Evolutionary conservation across 768 basidiomycete genomes (phyloP).

Genomic region (Mycena epipterygia): DNA sequence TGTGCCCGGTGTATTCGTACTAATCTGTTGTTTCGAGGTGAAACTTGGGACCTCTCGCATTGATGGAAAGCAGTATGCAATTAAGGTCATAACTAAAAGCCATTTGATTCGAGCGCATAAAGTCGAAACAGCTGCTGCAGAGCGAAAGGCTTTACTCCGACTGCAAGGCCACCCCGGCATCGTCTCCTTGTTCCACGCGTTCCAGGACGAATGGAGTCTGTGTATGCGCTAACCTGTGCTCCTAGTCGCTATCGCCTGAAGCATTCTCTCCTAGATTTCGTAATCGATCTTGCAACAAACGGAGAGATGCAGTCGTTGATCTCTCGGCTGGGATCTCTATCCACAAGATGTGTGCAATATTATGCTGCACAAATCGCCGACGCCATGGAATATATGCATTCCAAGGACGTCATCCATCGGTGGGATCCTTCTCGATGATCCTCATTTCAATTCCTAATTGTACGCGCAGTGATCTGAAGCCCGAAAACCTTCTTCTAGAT

Average conservation of each 20-base stretch:
- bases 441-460: conserved; percentile 10
- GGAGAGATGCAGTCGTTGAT: conserved; percentile 84
- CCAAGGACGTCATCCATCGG: conserved; percentile 91
- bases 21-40: conserved; percentile 57
- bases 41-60: conserved; percentile 65
- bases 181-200: conserved; percentile 84
- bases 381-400: conserved; percentile 92
- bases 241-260: conserved; percentile 17
- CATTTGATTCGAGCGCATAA: conserved; percentile 76
- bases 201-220: conserved; percentile 87
- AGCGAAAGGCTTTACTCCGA: conserved; percentile 71
- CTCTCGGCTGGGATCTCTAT: conserved; percentile 87
- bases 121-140: conserved; percentile 76
- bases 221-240: conserved; percentile 66
- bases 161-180: conserved; percentile 76
- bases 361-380: conserved; percentile 94
- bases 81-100: conserved; percentile 64
- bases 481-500: conserved; percentile 93
- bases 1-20: background rate
- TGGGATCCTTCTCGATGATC: conserved; percentile 41
- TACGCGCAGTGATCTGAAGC: conserved; percentile 77
- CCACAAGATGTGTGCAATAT: conserved; percentile 79
- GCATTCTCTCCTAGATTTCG: conserved; percentile 69
- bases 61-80: conserved; percentile 77
- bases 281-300: conserved; percentile 81